Evolutionary conservation across 2,329 filamentous ascomycete species (phyloP), one percentile per base, ranked within the genome.

Genomic region (Furcasterigmium sp.): DNA sequence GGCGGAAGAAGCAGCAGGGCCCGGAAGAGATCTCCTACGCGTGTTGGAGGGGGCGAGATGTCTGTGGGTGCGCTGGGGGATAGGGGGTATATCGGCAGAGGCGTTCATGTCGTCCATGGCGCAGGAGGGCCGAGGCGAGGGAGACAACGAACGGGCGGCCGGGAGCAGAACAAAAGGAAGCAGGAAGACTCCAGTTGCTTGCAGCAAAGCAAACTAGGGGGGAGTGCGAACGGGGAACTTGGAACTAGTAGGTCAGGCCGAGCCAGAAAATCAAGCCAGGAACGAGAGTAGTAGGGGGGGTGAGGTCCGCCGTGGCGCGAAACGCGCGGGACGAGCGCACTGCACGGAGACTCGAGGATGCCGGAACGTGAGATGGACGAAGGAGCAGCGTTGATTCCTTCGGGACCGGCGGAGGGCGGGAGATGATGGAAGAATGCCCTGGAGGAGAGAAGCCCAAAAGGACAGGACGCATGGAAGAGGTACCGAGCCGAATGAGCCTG

Each of bases 11-110:
- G 41, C 47, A 47, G 25, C 37, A 9, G 37, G 37, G 8, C 37
- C 37, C 17, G 26, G 54, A 30, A 23, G 54, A 45, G 26, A 46
- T 10, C 43, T 43, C 11, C 44, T 43, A 38, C 39, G 48, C 21
- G 41, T 23, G 11, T 36, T 41, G 8, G 14, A 10, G 39, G 23
- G 46, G 46, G 25, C 45, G 42, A 36, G 46, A 44, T 44, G 47
- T 43, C 45, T 42, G 41, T n/a, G 45, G 14, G 46, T 49, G 23
- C 48, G 46, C 23, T 50, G 48, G 26, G 48, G 48, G 37, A 50
- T 50, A 45, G 48, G 39, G 48, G 48, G 48, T 28, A 48, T 44
- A n/a, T n/a, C n/a, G n/a, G n/a, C n/a, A n/a, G n/a, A n/a, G 21
- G 44, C 35, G 40, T 37, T 44, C 41, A 23, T 37, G 42, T 36